Base-by-base conservation (phyloP, 306 rosid species). In the Sophora flavescens region DNA sequence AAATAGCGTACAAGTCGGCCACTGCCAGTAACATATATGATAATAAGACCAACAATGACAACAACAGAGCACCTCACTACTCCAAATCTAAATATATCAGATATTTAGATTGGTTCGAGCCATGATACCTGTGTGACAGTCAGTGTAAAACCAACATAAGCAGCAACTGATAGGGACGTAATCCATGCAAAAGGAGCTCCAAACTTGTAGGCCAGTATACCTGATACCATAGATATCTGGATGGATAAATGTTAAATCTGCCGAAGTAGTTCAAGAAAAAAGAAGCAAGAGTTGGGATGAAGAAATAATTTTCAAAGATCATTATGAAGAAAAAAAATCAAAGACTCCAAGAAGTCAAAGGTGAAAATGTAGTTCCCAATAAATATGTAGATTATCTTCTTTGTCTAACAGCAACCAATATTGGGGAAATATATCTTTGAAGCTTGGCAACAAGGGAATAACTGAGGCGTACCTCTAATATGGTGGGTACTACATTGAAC, bases 171-270 rank as follows among this genome's bases (percentile, higher is more conserved):
- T 22, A 92, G 84, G 39, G 97, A 95, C 36, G 99, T 95, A 84
- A 95, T 95, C 91, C 90, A 86, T 0, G 97, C 99, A 87, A 95
- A 95, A 67, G 97, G 92, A 72, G 97, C 93, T 82, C 97, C 97
- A 82, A 92, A 92, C 67, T 92, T 90, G 91, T 95, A 95, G 60
- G 97, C 97, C 79, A 95, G 88, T 70, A 95, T 95, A 82, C 99
- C 99, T 70, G 99, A 84, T 83, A 95, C 99, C 97, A 95, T 85
- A 75, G 96, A 90, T 90, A 95, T 95, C 99, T 95, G 91, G 84
- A 92, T 48, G 80, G 84, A 85, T 39, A 85, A 78, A 82, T 80
- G 89, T 90, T 86, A 80, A 87, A 82, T 87, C 93, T 82, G 87
- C 79, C 65, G 78, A 86, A 78, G 47, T 80, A 77, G 71, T 80